These are phyloP conservation scores for Lepidium didymum DNA, from an alignment of 345 rosid species.

Conservation along the genomic window DNA sequence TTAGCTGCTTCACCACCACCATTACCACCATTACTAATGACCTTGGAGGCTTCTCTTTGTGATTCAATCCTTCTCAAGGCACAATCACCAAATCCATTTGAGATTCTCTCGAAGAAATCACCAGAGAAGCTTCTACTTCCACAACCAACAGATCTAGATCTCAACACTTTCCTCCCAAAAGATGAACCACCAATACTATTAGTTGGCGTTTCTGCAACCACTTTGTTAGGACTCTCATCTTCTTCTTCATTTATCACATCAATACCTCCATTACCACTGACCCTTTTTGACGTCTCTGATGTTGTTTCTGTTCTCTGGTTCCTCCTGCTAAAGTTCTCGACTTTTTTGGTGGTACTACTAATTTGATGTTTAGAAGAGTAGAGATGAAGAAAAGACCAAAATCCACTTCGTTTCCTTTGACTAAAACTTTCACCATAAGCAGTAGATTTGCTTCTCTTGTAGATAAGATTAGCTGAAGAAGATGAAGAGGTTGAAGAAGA, in stretches of 20 bases:
- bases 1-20: constrained; percentile 13
- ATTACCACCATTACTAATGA: constrained; percentile 18
- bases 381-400: constrained; percentile 86
- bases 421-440: constrained; percentile 29
- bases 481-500: constrained; percentile 22
- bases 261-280: constrained; percentile 11
- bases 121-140: constrained; percentile 99
- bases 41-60: constrained; percentile 57
- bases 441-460: constrained; percentile 70
- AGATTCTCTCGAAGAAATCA: constrained; percentile 91
- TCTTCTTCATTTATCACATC: constrained; percentile 29
- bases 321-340: constrained; percentile 17
- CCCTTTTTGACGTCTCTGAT: constrained; percentile 20
- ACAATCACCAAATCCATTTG: constrained; percentile 95
- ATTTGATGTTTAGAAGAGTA: constrained; percentile 30
- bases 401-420: constrained; percentile 58
- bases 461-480: constrained; percentile 45
- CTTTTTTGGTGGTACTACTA: constrained; percentile 12
- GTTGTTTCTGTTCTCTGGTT: constrained; percentile 5
- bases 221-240: constrained; percentile 18
- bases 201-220: constrained; percentile 14
- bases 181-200: constrained; percentile 35
- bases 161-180: constrained; percentile 82
- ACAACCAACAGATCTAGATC: constrained; percentile 98
- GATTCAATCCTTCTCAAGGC: constrained; percentile 94